Conservation (phyloP, 78 protist genomes). For the slime mould (Dictyostelium discoideum) region dicty_2.7 NC_007088.5:4734501-4735000, state of each 20-base stretch:
- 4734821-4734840: not conserved
- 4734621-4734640: slow-evolving; percentile 41
- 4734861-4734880: not conserved
- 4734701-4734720: slow-evolving; percentile 19
- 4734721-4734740: not conserved
- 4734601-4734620: slow-evolving; percentile 70
- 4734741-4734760: not conserved
- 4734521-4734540: not conserved
- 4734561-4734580: slow-evolving; percentile 32
- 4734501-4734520: too few relatives aligned
- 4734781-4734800: not conserved
- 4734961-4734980: not conserved
- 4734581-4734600: slow-evolving; percentile 84
- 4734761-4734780: not conserved
- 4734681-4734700: slow-evolving; percentile 28
- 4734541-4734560: not conserved
- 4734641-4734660: slow-evolving; percentile 79
- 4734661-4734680: slow-evolving; percentile 62
- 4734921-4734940: not conserved
- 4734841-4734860: not conserved
- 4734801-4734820: not conserved
- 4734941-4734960: not conserved
- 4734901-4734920: not conserved
- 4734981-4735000: not conserved
- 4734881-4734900: slow-evolving; percentile 25